Base-by-base conservation (phyloP, 2,329 filamentous ascomycete species). In the Tolypocladium inflatum region DNA sequence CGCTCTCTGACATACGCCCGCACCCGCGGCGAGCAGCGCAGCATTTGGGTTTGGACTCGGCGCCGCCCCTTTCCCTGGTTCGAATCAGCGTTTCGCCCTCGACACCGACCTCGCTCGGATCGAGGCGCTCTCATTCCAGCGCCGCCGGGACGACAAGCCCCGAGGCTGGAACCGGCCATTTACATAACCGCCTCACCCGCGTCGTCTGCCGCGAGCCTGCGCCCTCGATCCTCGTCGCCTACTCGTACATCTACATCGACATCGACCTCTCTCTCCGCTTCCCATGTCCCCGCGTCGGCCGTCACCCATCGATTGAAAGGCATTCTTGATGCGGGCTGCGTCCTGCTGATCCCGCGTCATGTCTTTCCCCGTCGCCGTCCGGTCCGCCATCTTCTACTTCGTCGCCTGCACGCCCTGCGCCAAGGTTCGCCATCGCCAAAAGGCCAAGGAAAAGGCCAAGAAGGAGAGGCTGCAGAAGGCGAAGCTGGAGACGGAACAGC, bases 331-430 rank as follows among this genome's bases (percentile, higher is more conserved):
- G 58, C 55, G 42, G 52, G 41, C 21, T 11, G 3, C 11, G 23
- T 2, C 58, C 52, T 53, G 41, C 54, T 60, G 43, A 33, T 58
- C 56, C 61, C 56, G 58, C 65, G 57, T 61, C 68, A 76, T 77
- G 75, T 76, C 74, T 61, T 70, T 86, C 62, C 74, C 76, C 58
- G 78, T 83, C 60, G 84, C 83, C 66, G 76, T 90, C 38, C 89
- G 90, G 72, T 91, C 88, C 56, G 87, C 87, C 63, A 76, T 90
- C 70, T 92, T 91, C 78, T 91, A 90, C 76, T 80, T 90, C 63
- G 76, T 88, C 60, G 88, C 88, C 58, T 93, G 89, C 70, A 86
- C 87, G 61, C 89, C 89, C 73, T 97, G 91, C 74, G 80, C 86
- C 58, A 83, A 89, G 64, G 82, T 87, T 60, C 80, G 81, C 55